Evolutionary conservation across 1,284 basidiomycete genomes (phyloP), one percentile per base, ranked within the genome.

Genomic region (Athelia sp.): DNA sequence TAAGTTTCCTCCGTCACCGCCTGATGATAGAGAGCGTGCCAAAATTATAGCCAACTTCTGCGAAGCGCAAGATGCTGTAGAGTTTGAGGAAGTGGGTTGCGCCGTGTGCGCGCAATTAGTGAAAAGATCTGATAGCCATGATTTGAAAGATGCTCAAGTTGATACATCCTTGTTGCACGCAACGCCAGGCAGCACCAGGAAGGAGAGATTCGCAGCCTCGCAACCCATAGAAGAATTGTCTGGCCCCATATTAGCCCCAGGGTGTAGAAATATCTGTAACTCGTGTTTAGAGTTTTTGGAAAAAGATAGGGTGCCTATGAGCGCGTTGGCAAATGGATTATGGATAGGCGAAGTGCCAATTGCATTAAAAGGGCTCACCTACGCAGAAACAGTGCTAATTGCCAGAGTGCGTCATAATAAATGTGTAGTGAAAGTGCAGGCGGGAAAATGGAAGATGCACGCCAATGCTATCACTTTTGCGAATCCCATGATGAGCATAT

Each of bases 381-480:
- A 54, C 52, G 55, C 55, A 3, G 64, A 66, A 45, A 56, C 56
- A 35, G 22, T 65, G 14, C 43, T 65, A 2, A 55, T 64, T 57
- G 50, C 54, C 2, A 31, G 48, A 15, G 49, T 59, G 13, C 46
- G 53, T 1, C 52, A 55, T 29, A 60, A 57, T 24, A 45, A 50
- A 6, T 58, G 54, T 43, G 48, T 58, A 42, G 52, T 58, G 0
- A 49, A 50, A 48, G 56, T 61, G 11, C 10, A 50, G 1, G 58
- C 56, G 15, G 65, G 68, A 8, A 46, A 58, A 24, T 46, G 54
- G 3, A 70, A 70, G 53, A 67, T 72, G 66, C 58, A 50, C 9
- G 63, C 65, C 8, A 68, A 74, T 62, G 58, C 61, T 1, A 60
- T 74, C 32, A 56, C 60, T 3, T 69, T 68, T 58, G 58, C 63